These are phyloP conservation scores for Lactifluus pinguis DNA, from an alignment of 768 basidiomycete genomes.

Conservation along the genomic window DNA sequence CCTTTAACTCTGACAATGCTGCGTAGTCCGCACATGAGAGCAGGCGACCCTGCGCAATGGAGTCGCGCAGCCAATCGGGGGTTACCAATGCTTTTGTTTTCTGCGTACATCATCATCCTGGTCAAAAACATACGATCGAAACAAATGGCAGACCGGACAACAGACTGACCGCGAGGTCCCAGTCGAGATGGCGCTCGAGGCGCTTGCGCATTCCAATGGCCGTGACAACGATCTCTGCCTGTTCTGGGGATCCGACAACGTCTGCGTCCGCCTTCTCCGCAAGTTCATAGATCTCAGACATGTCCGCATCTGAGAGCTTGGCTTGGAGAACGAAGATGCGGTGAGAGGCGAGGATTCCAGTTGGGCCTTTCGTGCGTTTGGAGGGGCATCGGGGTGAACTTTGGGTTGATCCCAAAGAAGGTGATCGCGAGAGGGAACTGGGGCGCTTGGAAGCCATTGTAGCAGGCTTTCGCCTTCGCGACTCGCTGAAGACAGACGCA, in stretches of 20 bases:
- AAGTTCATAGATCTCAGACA: slow-evolving; percentile 25
- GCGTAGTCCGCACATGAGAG: slow-evolving; percentile 49
- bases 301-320: slow-evolving; percentile 22
- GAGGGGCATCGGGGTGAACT: not conserved
- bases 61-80: slow-evolving; percentile 62
- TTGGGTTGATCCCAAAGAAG: not conserved
- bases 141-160: not conserved
- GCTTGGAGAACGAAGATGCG: slow-evolving; percentile 19
- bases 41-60: slow-evolving; percentile 34
- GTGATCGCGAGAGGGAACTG: not conserved
- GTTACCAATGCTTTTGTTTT: slow-evolving; percentile 59
- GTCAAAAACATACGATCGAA: not conserved
- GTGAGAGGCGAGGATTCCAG: slow-evolving; percentile 10
- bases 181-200: slow-evolving; percentile 59
- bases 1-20: slow-evolving; percentile 43
- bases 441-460: slow-evolving; percentile 8
- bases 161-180: slow-evolving; percentile 52
- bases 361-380: not conserved
- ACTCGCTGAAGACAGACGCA: not conserved
- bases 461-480: not conserved
- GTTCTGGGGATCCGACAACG: slow-evolving; percentile 32
- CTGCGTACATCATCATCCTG: slow-evolving; percentile 27
- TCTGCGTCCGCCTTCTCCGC: slow-evolving; percentile 25
- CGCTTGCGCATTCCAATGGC: slow-evolving; percentile 56
- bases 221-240: slow-evolving; percentile 61